Percentiles rank a stretch among this genome's conserved stretches.
These are phyloP conservation scores for Persicaria tinctoria DNA, from an alignment of 148 eudicot genomes.

Conservation along the genomic window DNA sequence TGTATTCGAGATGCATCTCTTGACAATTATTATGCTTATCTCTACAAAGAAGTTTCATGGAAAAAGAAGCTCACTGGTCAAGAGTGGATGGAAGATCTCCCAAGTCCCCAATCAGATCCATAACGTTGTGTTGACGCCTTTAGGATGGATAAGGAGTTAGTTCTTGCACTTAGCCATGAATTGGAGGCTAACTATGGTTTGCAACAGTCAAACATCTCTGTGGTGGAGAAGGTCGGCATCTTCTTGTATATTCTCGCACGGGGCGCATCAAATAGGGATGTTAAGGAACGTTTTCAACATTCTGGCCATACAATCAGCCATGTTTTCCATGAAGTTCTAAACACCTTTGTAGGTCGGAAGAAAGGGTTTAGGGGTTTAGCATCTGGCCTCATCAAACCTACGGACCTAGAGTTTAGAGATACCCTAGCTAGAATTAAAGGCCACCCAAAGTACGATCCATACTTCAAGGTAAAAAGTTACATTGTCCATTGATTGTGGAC, in stretches of 20 bases:
- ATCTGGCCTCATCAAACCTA: not conserved
- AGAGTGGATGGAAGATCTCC: not conserved
- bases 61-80: not conserved
- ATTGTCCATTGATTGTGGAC: not conserved
- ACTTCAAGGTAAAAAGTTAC: not conserved
- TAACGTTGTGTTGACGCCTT: not conserved
- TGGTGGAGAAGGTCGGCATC: not conserved
- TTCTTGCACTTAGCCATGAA: not conserved
- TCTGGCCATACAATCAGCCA: not conserved
- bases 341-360: not conserved
- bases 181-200: not conserved
- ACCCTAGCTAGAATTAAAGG: not conserved
- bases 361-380: not conserved
- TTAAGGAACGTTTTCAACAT: not conserved
- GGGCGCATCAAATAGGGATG: conserved; percentile 5
- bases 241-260: not conserved
- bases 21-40: not conserved
- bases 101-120: not conserved
- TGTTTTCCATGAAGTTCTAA: not conserved
- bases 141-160: not conserved
- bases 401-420: not conserved
- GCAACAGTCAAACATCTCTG: not conserved
- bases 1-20: not conserved
- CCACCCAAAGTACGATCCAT: not conserved
- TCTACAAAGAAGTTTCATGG: not conserved